A percentile compares a stretch with the other conserved stretches of the same genome.
phyloP scores from a whole-genome alignment of 2,329 filamentous ascomycete species.

The Xylariaceae sp. region DNA sequence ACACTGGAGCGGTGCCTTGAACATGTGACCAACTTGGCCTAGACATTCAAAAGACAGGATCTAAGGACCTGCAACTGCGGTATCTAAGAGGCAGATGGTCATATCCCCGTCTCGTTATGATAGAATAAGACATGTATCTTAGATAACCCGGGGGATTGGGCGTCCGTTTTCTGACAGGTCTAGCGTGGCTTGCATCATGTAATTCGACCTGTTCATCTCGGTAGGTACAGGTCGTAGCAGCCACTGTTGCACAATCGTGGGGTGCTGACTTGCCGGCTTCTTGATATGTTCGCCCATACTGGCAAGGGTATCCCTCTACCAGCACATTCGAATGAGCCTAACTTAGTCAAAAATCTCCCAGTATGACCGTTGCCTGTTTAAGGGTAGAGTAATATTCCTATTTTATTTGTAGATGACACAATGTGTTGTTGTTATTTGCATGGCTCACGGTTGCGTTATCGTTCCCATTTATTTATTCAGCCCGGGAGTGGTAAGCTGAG shows the following conservation, averaged over 20 bases:
- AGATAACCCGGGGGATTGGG: neutral
- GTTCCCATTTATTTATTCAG: neutral
- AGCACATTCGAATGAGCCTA: neutral
- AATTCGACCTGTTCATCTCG: neutral
- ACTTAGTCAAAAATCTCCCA: too few relatives aligned
- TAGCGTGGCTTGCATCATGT: slow-evolving; percentile 1
- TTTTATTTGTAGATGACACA: neutral
- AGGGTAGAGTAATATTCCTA: too few relatives aligned
- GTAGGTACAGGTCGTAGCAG: neutral
- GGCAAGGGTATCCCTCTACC: neutral
- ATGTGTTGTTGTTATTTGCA: neutral
- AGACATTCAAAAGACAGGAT: neutral
- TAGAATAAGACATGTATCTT: neutral
- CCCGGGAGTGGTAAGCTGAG: neutral
- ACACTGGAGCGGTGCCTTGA: neutral
- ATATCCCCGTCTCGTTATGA: neutral
- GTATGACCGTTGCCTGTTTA: too few relatives aligned
- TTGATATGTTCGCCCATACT: neutral
- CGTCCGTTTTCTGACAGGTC: neutral
- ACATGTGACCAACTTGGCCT: slow-evolving; percentile 13
- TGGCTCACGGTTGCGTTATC: too few relatives aligned
- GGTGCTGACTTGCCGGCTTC: neutral
- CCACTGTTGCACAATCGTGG: slow-evolving; percentile 3
- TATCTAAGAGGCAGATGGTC: neutral
- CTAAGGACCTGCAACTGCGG: neutral